Conservation (phyloP, 768 basidiomycete genomes). For the Rhodotorula kratochvilovae region DNA sequence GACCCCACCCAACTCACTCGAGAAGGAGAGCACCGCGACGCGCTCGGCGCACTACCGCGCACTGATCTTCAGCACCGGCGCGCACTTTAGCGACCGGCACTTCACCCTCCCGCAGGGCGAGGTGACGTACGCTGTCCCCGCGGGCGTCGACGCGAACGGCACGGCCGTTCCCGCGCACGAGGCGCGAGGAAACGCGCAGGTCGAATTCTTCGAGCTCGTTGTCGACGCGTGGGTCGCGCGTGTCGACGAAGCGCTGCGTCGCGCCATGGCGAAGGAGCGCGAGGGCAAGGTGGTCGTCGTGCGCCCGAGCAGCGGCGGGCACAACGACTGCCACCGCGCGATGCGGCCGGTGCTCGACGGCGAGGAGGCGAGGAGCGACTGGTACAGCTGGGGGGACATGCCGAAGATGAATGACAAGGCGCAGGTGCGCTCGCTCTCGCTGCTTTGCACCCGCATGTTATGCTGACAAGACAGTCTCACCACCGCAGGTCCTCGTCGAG, state of each 20-base stretch:
- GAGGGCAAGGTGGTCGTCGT: constrained; percentile 2
- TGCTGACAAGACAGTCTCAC: background rate
- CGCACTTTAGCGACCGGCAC: background rate
- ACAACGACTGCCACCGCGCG: background rate
- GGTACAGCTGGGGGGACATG: constrained; percentile 7
- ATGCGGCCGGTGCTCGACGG: background rate
- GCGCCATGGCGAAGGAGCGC: background rate
- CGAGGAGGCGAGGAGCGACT: background rate
- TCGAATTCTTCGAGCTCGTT: constrained; percentile 3
- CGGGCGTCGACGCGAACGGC: background rate
- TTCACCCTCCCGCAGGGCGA: background rate
- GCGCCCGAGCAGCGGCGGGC: background rate
- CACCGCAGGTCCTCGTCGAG: background rate
- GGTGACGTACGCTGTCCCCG: background rate
- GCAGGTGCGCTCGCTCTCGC: background rate
- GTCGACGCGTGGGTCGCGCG: background rate
- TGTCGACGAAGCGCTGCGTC: background rate
- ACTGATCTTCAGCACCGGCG: constrained; percentile 1
- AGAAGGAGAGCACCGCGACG: background rate
- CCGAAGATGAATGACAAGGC: background rate
- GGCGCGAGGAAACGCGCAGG: background rate
- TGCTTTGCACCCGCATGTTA: too few relatives aligned
- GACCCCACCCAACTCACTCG: background rate
- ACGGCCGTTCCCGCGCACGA: background rate
- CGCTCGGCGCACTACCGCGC: background rate